Evolutionary conservation across 163 green algal genomes (phyloP).

Genomic region (Coccomyxa subellipsoidea): DNA sequence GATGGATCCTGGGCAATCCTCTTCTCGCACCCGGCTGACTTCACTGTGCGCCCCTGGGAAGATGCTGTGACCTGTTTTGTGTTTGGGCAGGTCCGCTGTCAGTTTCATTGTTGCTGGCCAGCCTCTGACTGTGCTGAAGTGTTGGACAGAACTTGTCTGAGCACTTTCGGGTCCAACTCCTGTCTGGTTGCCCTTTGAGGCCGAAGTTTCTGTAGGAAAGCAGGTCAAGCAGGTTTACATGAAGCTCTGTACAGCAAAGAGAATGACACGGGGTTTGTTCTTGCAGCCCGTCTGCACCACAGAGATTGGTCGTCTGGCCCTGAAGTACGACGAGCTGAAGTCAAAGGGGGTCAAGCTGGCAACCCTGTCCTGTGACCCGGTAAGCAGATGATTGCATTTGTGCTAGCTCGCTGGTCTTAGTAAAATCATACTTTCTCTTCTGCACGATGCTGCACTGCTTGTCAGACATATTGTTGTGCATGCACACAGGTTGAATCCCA

Average conservation of each 20-base stretch:
- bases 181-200: no score
- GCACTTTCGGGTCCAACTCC: no score
- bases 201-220: no score
- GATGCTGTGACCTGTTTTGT: background rate
- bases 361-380: constrained; percentile 18
- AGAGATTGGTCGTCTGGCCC: constrained; percentile 41
- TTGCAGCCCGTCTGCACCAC: constrained; percentile 51
- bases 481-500: constrained; percentile 41
- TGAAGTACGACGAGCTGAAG: constrained; percentile 25
- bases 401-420: background rate
- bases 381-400: background rate
- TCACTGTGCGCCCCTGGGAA: constrained; percentile 33
- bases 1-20: constrained; percentile 23
- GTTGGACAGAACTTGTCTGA: no score
- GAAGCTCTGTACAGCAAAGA: no score
- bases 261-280: background rate
- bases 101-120: no score
- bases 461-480: no score
- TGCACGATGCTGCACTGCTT: no score
- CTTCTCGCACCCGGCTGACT: constrained; percentile 59
- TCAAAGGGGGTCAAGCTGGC: constrained; percentile 21
- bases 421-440: no score
- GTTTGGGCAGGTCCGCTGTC: no score
- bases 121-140: background rate
- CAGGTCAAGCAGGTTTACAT: no score